Base-by-base conservation (phyloP, 2,329 filamentous ascomycete genomes). In the Neocucurbitaria cava region DNA sequence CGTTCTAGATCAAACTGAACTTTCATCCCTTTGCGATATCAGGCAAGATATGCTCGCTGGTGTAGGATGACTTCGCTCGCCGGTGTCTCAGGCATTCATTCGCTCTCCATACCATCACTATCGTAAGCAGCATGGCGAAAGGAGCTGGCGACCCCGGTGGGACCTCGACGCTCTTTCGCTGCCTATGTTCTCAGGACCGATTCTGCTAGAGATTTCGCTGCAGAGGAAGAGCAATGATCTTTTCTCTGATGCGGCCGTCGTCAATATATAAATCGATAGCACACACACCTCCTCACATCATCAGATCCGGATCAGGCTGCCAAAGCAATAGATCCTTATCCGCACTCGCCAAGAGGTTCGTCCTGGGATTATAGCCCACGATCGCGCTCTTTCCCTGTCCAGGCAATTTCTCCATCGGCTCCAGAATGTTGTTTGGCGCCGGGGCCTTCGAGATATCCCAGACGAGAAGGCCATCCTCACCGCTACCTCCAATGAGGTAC, bases 261-360 rank as follows among this genome's bases (percentile, higher is more conserved):
- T 35, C 13, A 17, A 5, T 6, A 4, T 35, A 5, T 15, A 31
- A 31, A 31, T 11, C 28, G 9, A 31, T 15, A 10, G 3, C 11
- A 3, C 28, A 31, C 5, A 11, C 38, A 15, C 20, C 21, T 26
- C 10, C 44, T 66, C 60, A 75, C 47, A 74, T 69, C 68, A 75
- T 73, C 10, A 74, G 51, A 61, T 81, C 79, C 13, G 73, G 65
- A 65, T 81, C 79, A 18, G 79, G 79, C 54, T 80, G 62, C 80
- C 80, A 83, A 15, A 83, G 64, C 49, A 77, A 68, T n/a, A 82
- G 62, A 48, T 97, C 92, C 69, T 89, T 89, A 66, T 98, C 93
- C 3, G 92, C 95, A 40, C 89, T 95, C 8, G 92, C 93, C 63
- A 98, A 84, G 79, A 97, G 88, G 76, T 98, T 97, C 76, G 89